A percentile compares a stretch with the other conserved stretches of the same genome.
Conservation (phyloP, 2,329 filamentous ascomycete genomes). For the Colletotrichum cordylinicola region DNA sequence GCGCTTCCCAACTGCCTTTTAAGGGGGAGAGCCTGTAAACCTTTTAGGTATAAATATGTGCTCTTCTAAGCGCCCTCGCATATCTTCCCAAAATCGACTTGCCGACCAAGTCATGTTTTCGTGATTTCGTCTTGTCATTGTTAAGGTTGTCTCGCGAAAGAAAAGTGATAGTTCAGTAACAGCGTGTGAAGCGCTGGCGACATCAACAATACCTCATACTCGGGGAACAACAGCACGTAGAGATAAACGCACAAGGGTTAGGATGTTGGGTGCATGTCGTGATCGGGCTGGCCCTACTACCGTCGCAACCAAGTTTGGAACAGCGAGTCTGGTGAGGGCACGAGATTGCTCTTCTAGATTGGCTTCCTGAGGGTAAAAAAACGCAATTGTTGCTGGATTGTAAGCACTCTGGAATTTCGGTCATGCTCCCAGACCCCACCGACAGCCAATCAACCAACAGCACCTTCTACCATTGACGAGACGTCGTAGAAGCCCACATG, state of each 20-base stretch:
- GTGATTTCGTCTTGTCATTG: too few relatives aligned
- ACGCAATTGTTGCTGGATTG: not conserved
- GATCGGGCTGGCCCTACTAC: not conserved
- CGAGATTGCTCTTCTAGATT: not conserved
- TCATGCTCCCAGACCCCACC: not conserved
- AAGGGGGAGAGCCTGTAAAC: too few relatives aligned
- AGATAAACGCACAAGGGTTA: not conserved
- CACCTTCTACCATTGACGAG: not conserved
- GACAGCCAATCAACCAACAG: not conserved
- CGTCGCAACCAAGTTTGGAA: not conserved
- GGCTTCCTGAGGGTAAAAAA: not conserved
- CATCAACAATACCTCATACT: not conserved
- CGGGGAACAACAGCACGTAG: not conserved
- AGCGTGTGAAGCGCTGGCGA: not conserved
- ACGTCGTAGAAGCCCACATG: not conserved
- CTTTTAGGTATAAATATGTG: not conserved
- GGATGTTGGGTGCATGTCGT: not conserved
- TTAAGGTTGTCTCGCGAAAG: too few relatives aligned
- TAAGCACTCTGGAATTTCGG: not conserved
- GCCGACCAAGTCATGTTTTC: too few relatives aligned
- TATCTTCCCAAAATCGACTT: not conserved
- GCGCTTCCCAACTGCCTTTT: too few relatives aligned
- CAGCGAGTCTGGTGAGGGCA: not conserved
- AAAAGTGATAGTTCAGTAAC: not conserved
- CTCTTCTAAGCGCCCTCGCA: rapidly evolving